phyloP scores from a whole-genome alignment of 768 basidiomycete genomes.

The Gelatoporia subvermispora region DNA sequence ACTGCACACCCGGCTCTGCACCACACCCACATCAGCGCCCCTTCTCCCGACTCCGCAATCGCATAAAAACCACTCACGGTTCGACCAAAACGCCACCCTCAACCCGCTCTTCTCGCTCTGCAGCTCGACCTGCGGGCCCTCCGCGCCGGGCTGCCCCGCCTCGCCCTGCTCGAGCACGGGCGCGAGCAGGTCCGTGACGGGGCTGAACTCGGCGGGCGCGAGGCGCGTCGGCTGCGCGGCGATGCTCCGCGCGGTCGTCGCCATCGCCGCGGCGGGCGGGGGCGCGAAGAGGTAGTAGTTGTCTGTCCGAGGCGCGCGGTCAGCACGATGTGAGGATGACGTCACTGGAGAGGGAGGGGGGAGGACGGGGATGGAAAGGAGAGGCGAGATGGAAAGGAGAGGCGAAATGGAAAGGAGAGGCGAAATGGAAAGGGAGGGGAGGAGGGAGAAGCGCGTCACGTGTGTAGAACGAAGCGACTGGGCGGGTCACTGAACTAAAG shows the following conservation, averaged over 20 bases:
- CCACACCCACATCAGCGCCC: not conserved
- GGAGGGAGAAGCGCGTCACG: not conserved
- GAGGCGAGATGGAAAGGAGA: no score
- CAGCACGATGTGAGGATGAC: no score
- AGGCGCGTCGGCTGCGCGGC: slow-evolving; percentile 45
- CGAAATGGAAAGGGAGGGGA: not conserved
- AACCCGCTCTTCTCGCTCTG: slow-evolving; percentile 55
- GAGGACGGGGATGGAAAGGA: no score
- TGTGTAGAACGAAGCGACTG: no score
- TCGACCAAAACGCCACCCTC: slow-evolving; percentile 56
- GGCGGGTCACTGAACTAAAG: no score
- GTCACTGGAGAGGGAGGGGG: no score
- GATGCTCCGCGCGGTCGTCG: slow-evolving; percentile 23
- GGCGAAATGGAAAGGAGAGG: no score
- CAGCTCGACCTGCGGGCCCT: slow-evolving; percentile 48
- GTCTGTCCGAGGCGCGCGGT: slow-evolving; percentile 33
- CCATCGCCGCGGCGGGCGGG: not conserved
- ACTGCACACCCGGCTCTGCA: slow-evolving; percentile 69
- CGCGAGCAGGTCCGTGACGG: slow-evolving; percentile 41
- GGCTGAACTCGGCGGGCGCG: slow-evolving; percentile 35
- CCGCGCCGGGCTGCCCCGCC: slow-evolving; percentile 5
- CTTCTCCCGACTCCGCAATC: not conserved
- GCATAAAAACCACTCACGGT: slow-evolving; percentile 45
- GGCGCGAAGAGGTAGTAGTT: slow-evolving; percentile 54
- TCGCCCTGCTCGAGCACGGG: slow-evolving; percentile 29